A percentile compares a stretch with the other conserved stretches of the same genome.
Evolutionary conservation across 2,329 filamentous ascomycete genomes (phyloP).

Genomic region (Geosmithia putterillii): DNA sequence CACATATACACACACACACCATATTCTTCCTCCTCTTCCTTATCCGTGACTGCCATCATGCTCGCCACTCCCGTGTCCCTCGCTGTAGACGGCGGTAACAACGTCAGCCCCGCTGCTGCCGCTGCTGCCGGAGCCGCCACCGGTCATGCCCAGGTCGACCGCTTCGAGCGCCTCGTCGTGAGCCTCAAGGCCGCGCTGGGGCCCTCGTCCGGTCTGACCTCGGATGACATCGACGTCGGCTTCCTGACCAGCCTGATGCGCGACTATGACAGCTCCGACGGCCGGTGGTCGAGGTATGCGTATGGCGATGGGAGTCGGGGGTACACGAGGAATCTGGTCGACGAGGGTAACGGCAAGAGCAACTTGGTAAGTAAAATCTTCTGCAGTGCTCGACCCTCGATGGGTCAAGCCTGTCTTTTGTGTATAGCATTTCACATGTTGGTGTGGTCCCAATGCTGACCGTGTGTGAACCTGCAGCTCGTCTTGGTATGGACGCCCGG

Average conservation of each 20-base stretch:
- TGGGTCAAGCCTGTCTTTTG: too few relatives aligned
- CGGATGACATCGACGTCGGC: constrained; percentile 65
- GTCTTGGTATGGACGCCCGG: constrained; percentile 84
- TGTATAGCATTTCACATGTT: not conserved
- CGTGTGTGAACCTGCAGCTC: constrained; percentile 36
- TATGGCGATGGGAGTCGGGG: constrained; percentile 55
- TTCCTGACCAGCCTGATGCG: constrained; percentile 63
- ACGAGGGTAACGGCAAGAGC: constrained; percentile 73
- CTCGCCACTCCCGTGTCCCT: not conserved
- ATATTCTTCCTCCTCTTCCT: not conserved
- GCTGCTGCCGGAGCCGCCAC: constrained; percentile 8
- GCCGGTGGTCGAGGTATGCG: constrained; percentile 65
- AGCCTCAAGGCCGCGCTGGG: constrained; percentile 66
- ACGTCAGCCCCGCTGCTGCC: not conserved
- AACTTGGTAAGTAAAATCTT: constrained; percentile 46
- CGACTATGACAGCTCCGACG: constrained; percentile 54
- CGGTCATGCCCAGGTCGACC: constrained; percentile 17
- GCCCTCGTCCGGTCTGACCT: constrained; percentile 69
- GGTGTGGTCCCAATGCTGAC: not conserved
- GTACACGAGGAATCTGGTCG: constrained; percentile 83
- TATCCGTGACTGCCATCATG: not conserved
- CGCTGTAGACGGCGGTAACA: not conserved
- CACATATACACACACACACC: too few relatives aligned
- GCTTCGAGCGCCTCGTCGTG: constrained; percentile 59
- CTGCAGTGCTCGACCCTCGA: not conserved